phyloP scores from a whole-genome alignment of 2,329 filamentous ascomycete species.

The Penicillium verrucosum region DNA sequence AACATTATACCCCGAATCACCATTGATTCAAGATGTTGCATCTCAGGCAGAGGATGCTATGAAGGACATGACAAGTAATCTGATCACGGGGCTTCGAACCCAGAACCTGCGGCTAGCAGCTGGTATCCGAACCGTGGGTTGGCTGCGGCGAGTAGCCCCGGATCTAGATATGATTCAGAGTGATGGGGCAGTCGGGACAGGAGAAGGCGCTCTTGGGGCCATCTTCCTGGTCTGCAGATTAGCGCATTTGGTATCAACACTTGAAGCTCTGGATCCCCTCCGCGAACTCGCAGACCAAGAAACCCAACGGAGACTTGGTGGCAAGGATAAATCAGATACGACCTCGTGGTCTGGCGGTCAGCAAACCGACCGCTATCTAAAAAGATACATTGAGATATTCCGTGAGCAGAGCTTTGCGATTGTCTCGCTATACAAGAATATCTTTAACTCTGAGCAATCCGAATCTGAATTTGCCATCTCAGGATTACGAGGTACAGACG shows the following conservation, averaged over 20 bases:
- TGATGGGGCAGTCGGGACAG: conserved; percentile 26
- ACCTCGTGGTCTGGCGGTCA: conserved; percentile 59
- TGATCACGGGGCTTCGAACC: conserved; percentile 72
- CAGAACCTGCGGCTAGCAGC: conserved; percentile 82
- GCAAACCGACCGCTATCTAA: conserved; percentile 90
- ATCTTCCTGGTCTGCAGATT: conserved; percentile 86
- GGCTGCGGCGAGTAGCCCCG: conserved; percentile 81
- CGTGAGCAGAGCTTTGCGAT: conserved; percentile 96
- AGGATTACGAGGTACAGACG: conserved; percentile 27
- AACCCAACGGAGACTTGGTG: conserved; percentile 47
- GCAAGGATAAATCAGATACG: conserved; percentile 24
- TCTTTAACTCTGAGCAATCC: conserved; percentile 64
- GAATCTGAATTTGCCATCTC: conserved; percentile 31
- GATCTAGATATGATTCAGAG: conserved; percentile 59
- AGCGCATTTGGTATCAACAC: conserved; percentile 71
- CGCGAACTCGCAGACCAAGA: conserved; percentile 89
- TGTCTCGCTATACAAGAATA: conserved; percentile 87
- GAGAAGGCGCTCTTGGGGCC: conserved; percentile 71
- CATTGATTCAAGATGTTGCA: conserved; percentile 69
- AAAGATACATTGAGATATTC: conserved; percentile 95
- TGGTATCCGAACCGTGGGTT: conserved; percentile 85
- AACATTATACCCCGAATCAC: conserved; percentile 74
- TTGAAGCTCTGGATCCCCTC: conserved; percentile 80
- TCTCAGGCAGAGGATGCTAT: conserved; percentile 81
- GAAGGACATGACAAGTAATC: conserved; percentile 79